These are phyloP conservation scores for Bromus sterilis DNA, from an alignment of 176 grass and related monocot species.

Conservation along the genomic window DNA sequence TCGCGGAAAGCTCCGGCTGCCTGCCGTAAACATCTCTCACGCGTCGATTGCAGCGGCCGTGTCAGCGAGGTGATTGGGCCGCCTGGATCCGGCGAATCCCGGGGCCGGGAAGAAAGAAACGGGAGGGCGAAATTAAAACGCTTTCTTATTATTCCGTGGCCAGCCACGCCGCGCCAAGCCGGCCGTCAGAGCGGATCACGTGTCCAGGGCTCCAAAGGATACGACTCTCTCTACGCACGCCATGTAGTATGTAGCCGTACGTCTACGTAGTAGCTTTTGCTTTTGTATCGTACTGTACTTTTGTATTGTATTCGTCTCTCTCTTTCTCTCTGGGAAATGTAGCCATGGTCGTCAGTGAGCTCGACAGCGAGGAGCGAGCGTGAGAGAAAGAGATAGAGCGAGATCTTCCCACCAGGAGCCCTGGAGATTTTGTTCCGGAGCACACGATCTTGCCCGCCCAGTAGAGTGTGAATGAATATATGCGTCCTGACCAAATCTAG, in stretches of 20 bases:
- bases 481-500: slow-evolving; percentile 29
- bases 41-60: background rate
- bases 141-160: background rate
- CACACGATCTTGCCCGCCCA: slow-evolving; percentile 22
- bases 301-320: too few species aligned
- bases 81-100: slow-evolving; percentile 26
- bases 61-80: background rate
- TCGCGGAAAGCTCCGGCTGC: background rate
- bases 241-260: background rate
- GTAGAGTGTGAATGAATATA: slow-evolving; percentile 38
- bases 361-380: background rate
- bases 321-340: too few species aligned
- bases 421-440: slow-evolving; percentile 24
- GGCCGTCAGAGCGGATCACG: background rate
- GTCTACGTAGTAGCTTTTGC: background rate
- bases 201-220: background rate
- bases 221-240: background rate
- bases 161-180: background rate
- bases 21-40: background rate
- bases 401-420: slow-evolving; percentile 12
- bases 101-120: background rate
- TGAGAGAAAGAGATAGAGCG: background rate
- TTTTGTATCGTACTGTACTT: too few species aligned
- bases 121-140: background rate
- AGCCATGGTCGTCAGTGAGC: background rate